phyloP scores from a whole-genome alignment of 1,139 yeast species.

The Saccharomyces hybrid region DNA sequence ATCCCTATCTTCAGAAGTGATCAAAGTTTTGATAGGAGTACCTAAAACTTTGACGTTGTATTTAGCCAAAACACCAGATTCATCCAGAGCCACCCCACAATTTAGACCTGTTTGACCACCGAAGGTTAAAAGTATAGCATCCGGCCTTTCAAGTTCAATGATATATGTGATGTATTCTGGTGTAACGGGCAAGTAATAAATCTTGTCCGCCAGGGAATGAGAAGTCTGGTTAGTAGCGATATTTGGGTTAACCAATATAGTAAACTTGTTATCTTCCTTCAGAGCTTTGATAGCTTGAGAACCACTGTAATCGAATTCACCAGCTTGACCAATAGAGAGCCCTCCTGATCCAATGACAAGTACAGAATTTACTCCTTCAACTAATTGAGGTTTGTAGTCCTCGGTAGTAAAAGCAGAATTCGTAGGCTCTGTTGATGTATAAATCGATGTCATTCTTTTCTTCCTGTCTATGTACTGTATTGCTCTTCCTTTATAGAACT shows the following conservation, averaged over 20 bases:
- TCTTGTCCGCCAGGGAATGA: conserved; percentile 90
- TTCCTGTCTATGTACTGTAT: not conserved
- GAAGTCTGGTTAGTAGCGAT: conserved; percentile 98
- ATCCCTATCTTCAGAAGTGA: conserved; percentile 96
- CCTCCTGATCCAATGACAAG: conserved; percentile 97
- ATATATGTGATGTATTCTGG: conserved; percentile 92
- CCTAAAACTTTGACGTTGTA: conserved; percentile 93
- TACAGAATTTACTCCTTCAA: conserved; percentile 74
- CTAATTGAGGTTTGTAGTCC: conserved; percentile 41
- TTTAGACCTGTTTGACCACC: conserved; percentile 98
- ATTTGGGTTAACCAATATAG: conserved; percentile 90
- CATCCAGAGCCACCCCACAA: conserved; percentile 90
- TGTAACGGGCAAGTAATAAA: conserved; percentile 92
- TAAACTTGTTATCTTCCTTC: conserved; percentile 77
- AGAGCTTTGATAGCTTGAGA: conserved; percentile 96
- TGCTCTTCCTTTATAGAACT: not conserved
- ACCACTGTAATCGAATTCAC: conserved; percentile 97
- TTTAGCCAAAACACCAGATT: conserved; percentile 87
- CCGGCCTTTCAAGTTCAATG: conserved; percentile 93
- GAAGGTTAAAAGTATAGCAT: conserved; percentile 87
- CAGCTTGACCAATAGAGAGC: conserved; percentile 96
- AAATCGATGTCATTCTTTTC: conserved; percentile 17
- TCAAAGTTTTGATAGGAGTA: conserved; percentile 90
- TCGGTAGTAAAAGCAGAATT: conserved; percentile 24
- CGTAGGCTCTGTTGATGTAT: conserved; percentile 24